Percentiles rank a stretch among this genome's conserved stretches.
These are phyloP conservation scores for Aspergillus pseudoterreus DNA, from an alignment of 2,329 filamentous ascomycete species.

Conservation along the genomic window DNA sequence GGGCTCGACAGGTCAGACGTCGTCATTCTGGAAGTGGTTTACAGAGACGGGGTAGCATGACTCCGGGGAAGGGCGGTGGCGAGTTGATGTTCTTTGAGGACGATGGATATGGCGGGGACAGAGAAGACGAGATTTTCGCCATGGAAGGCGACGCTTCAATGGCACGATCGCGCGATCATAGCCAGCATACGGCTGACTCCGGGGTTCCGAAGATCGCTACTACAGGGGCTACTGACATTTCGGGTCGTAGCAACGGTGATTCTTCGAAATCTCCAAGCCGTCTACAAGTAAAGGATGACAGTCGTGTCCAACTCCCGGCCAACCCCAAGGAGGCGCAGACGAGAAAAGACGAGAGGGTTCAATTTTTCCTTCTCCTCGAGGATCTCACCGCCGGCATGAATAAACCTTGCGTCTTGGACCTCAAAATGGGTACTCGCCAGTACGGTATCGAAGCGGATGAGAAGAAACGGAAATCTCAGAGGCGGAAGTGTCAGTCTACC, in stretches of 20 bases:
- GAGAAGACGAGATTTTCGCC: conserved; percentile 65
- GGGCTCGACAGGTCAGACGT: conserved; percentile 46
- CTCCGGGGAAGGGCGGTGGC: conserved; percentile 66
- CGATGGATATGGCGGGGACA: conserved; percentile 78
- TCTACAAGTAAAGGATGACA: conserved; percentile 14
- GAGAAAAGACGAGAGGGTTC: conserved; percentile 59
- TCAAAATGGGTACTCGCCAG: conserved; percentile 98
- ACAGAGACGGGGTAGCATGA: conserved; percentile 69
- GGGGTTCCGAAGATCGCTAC: conserved; percentile 6
- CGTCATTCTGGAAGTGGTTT: conserved; percentile 86
- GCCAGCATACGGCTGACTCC: conserved; percentile 11
- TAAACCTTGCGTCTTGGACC: conserved; percentile 89
- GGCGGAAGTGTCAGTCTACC: conserved; percentile 85
- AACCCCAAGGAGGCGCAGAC: conserved; percentile 73
- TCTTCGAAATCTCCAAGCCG: conserved; percentile 5
- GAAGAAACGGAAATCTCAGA: conserved; percentile 90
- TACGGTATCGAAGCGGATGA: conserved; percentile 88
- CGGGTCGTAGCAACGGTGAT: not conserved
- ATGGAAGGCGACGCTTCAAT: conserved; percentile 57
- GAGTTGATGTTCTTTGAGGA: conserved; percentile 88
- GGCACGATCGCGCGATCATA: conserved; percentile 7
- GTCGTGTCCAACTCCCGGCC: conserved; percentile 48
- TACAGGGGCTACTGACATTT: not conserved
- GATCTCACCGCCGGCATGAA: conserved; percentile 97
- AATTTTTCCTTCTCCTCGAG: conserved; percentile 90